Percentiles rank a stretch among this genome's conserved stretches.
Evolutionary conservation across 202 grass and related monocot genomes (phyloP).

Genomic region (Musa balbisiana): DNA sequence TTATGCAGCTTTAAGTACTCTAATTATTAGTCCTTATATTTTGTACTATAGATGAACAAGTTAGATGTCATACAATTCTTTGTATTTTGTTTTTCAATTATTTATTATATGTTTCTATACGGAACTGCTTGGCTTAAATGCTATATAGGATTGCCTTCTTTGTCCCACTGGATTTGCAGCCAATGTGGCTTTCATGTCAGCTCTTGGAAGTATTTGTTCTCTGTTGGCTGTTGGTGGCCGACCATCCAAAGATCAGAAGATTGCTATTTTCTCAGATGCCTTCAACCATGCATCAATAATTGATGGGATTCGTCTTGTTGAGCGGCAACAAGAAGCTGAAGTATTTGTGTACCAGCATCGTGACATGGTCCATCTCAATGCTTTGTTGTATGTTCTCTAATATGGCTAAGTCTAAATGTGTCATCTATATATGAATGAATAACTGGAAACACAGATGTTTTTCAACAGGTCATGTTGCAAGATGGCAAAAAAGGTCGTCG

Average conservation of each 20-base stretch:
- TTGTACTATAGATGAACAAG: not conserved
- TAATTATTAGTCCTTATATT: not conserved
- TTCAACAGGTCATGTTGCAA: conserved; percentile 50
- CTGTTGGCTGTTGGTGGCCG: conserved; percentile 43
- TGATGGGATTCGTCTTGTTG: conserved; percentile 67
- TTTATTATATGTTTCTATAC: not conserved
- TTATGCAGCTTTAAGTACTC: not conserved
- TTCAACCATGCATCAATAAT: conserved; percentile 97
- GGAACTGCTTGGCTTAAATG: not conserved
- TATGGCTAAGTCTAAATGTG: not conserved
- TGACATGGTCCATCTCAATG: conserved; percentile 79
- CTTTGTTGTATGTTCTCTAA: conserved; percentile 51
- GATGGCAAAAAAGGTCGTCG: conserved; percentile 70
- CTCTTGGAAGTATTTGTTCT: conserved; percentile 59
- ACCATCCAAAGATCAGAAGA: conserved; percentile 34
- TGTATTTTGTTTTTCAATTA: not conserved
- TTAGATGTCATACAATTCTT: not conserved
- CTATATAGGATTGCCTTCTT: conserved; percentile 69
- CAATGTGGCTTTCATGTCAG: conserved; percentile 76
- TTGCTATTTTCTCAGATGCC: conserved; percentile 84
- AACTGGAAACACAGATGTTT: not conserved
- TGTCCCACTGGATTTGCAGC: conserved; percentile 85
- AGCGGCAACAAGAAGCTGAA: conserved; percentile 52
- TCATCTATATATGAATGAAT: not conserved
- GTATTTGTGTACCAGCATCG: conserved; percentile 76